Percentiles rank a stretch among this genome's conserved stretches.
These are phyloP conservation scores for Macadamia tetraphylla DNA, from an alignment of 164 flowering plant species.

Conservation along the genomic window DNA sequence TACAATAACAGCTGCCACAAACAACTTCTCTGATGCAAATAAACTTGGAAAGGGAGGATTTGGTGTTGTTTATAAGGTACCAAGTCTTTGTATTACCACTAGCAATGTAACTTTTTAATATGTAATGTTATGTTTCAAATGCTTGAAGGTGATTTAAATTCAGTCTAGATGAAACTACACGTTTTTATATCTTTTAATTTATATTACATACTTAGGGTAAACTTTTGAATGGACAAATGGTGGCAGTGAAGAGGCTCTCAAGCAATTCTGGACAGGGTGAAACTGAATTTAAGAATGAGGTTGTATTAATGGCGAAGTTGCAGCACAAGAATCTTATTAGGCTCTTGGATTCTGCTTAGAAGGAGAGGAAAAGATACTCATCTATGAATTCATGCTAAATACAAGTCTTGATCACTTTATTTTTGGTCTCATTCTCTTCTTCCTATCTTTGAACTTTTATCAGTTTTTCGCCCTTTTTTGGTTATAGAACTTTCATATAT, in stretches of 20 bases:
- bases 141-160: too few species aligned
- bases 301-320: constrained; percentile 18
- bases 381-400: constrained; percentile 22
- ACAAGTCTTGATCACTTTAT: constrained; percentile 13
- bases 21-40: too few species aligned
- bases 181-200: too few species aligned
- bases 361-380: constrained; percentile 18
- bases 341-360: constrained; percentile 22
- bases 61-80: constrained; percentile 26
- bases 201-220: constrained; percentile 11
- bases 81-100: background rate
- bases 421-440: background rate
- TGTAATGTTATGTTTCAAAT: background rate
- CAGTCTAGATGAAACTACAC: too few species aligned
- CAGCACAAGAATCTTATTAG: constrained; percentile 26
- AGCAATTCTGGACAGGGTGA: constrained; percentile 17
- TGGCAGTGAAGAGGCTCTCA: constrained; percentile 30
- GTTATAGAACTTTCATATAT: too few species aligned
- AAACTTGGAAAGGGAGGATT: constrained; percentile 12
- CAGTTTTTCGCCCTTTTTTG: too few species aligned
- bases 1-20: too few species aligned
- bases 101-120: too few species aligned
- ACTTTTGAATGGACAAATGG: constrained; percentile 12
- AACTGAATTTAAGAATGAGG: background rate
- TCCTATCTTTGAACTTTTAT: too few species aligned